phyloP scores from a whole-genome alignment of 495 filamentous ascomycete species.

The Penicilliopsis zonata region DNA sequence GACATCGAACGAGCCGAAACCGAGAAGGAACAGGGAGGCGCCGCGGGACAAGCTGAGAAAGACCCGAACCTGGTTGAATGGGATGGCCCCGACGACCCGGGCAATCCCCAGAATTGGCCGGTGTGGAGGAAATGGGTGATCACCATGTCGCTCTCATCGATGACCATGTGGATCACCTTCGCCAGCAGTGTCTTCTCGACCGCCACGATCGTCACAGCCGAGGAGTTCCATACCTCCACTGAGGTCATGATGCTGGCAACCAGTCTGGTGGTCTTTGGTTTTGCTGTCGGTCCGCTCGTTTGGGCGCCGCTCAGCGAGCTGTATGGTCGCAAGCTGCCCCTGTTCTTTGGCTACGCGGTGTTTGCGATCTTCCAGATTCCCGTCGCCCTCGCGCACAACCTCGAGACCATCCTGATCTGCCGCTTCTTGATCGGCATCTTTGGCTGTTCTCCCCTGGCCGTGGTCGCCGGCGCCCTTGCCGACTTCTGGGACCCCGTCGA shows the following conservation, averaged over 20 bases:
- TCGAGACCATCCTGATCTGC: conserved; percentile 40
- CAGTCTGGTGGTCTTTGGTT: conserved; percentile 42
- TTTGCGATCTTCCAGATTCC: conserved; percentile 43
- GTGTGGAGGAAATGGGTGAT: conserved; percentile 44
- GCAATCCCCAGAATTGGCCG: conserved; percentile 49
- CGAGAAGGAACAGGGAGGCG: not conserved
- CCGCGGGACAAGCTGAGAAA: not conserved
- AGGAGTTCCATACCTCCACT: conserved; percentile 31
- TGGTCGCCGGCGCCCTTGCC: conserved; percentile 38
- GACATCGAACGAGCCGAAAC: not conserved
- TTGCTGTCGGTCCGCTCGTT: conserved; percentile 40
- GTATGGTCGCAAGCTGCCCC: conserved; percentile 46
- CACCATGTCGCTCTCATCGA: conserved; percentile 36
- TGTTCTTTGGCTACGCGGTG: conserved; percentile 39
- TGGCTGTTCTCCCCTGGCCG: conserved; percentile 36
- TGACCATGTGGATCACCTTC: conserved; percentile 37
- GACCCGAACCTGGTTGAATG: conserved; percentile 4
- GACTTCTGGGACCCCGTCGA: conserved; percentile 37
- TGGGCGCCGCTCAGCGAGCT: conserved; percentile 69
- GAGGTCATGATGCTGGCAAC: conserved; percentile 42
- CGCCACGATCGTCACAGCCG: conserved; percentile 27
- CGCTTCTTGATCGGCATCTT: conserved; percentile 41
- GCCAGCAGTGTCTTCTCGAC: conserved; percentile 38
- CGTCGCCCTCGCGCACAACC: conserved; percentile 37
- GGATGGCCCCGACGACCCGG: conserved; percentile 31